These are phyloP conservation scores for Syzygium aromaticum DNA, from an alignment of 345 rosid genomes.

Conservation along the genomic window DNA sequence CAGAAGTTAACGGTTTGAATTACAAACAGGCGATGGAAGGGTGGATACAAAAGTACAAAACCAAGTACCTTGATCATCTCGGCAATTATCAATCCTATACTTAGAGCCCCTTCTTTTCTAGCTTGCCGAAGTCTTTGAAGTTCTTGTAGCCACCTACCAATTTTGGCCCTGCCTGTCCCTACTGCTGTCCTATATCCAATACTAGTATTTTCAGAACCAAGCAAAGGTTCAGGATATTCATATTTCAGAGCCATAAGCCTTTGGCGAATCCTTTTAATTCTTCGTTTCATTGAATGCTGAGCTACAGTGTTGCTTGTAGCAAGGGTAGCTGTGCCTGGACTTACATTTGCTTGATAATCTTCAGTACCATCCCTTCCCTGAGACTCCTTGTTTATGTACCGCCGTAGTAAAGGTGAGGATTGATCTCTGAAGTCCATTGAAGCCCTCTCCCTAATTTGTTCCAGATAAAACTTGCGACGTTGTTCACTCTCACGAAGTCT, in stretches of 20 bases:
- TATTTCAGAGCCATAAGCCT: constrained; percentile 72
- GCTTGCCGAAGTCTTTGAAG: constrained; percentile 75
- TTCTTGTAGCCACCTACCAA: constrained; percentile 81
- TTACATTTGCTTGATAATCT: constrained; percentile 37
- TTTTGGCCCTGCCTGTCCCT: constrained; percentile 62
- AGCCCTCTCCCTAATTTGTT: constrained; percentile 77
- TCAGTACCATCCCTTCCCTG: constrained; percentile 43
- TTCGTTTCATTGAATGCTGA: constrained; percentile 54
- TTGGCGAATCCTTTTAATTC: constrained; percentile 61
- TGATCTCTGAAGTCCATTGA: constrained; percentile 82
- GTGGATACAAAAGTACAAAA: background rate
- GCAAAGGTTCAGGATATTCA: constrained; percentile 43
- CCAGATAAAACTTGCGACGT: constrained; percentile 63
- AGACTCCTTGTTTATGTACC: constrained; percentile 44
- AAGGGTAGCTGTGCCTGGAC: constrained; percentile 19
- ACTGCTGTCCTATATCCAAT: constrained; percentile 59
- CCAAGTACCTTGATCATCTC: constrained; percentile 63
- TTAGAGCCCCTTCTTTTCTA: constrained; percentile 71
- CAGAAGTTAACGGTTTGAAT: background rate
- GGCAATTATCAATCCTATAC: constrained; percentile 53
- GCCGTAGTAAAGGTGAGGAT: constrained; percentile 57
- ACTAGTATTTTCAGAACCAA: constrained; percentile 41
- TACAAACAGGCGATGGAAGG: background rate
- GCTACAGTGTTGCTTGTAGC: constrained; percentile 27
- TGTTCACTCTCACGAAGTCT: constrained; percentile 68